Percentiles rank a stretch among this genome's conserved stretches.
Evolutionary conservation across 805 yeast genomes (phyloP).

Genomic region (Cyberlindnera mrakii): DNA sequence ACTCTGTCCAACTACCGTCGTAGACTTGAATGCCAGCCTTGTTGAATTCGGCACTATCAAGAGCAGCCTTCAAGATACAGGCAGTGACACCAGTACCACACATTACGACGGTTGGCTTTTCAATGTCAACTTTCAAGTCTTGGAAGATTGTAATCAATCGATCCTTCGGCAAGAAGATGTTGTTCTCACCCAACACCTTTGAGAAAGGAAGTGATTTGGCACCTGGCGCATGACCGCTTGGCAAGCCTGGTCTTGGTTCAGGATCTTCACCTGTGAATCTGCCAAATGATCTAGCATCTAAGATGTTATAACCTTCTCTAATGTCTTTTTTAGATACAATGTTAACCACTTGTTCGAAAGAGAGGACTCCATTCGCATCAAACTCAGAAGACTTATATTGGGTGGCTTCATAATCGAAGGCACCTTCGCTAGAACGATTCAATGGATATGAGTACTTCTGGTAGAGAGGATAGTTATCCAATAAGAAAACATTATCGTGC

Average conservation of each 20-base stretch:
- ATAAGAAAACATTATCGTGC: constrained; percentile 59
- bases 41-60: constrained; percentile 46
- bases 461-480: constrained; percentile 64
- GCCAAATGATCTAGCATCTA: constrained; percentile 78
- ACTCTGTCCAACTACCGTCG: constrained; percentile 90
- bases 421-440: constrained; percentile 26
- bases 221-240: constrained; percentile 88
- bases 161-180: constrained; percentile 39
- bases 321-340: constrained; percentile 46
- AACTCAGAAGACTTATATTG: constrained; percentile 31
- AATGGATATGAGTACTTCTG: constrained; percentile 38
- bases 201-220: constrained; percentile 71
- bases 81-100: constrained; percentile 98
- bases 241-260: constrained; percentile 84
- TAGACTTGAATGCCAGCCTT: constrained; percentile 48
- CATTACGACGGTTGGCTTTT: constrained; percentile 73
- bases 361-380: constrained; percentile 46
- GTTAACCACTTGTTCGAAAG: constrained; percentile 58
- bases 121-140: constrained; percentile 27
- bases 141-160: constrained; percentile 44
- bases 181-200: constrained; percentile 46
- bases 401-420: constrained; percentile 11
- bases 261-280: constrained; percentile 77
- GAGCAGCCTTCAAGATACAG: constrained; percentile 73
- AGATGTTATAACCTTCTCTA: constrained; percentile 41